Evolutionary conservation across 768 basidiomycete species (phyloP).

Genomic region (Crucibulum laeve): DNA sequence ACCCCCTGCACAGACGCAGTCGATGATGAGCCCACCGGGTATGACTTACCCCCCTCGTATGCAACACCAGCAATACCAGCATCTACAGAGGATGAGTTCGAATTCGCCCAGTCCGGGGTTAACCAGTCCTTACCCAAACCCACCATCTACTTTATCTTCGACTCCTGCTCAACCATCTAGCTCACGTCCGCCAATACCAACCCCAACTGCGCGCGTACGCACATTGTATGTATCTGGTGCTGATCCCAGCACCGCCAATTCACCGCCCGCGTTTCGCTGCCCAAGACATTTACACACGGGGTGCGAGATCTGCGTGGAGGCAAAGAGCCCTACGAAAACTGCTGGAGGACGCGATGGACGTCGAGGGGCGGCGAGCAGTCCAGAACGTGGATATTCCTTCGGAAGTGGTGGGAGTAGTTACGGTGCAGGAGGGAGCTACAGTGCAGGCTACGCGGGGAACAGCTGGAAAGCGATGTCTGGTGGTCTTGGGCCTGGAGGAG

Average conservation of each 20-base stretch:
- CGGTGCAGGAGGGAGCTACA: conserved; percentile 9
- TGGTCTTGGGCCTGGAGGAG: conserved; percentile 30
- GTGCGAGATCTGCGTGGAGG: conserved; percentile 76
- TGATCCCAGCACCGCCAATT: conserved; percentile 57
- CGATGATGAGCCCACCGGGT: not conserved
- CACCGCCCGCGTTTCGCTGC: conserved; percentile 61
- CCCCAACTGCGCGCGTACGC: conserved; percentile 34
- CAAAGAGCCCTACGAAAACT: conserved; percentile 28
- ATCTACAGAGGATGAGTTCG: no score
- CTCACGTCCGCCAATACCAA: conserved; percentile 21
- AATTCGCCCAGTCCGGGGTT: no score
- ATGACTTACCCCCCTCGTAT: not conserved
- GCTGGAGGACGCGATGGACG: conserved; percentile 5
- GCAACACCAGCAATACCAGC: no score
- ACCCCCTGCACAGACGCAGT: conserved; percentile 4
- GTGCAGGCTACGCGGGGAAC: conserved; percentile 5
- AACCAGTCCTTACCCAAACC: no score
- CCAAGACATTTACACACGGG: conserved; percentile 69
- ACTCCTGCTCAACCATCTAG: conserved; percentile 9
- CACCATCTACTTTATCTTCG: conserved; percentile 12
- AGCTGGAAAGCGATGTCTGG: conserved; percentile 29
- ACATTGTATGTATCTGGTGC: conserved; percentile 57
- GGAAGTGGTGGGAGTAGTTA: conserved; percentile 9
- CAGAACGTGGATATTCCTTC: conserved; percentile 17
- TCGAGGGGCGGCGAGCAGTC: conserved; percentile 19